Evolutionary conservation across 2,329 filamentous ascomycete genomes (phyloP), one percentile per base, ranked within the genome.

Genomic region (Xylariaceae sp.): DNA sequence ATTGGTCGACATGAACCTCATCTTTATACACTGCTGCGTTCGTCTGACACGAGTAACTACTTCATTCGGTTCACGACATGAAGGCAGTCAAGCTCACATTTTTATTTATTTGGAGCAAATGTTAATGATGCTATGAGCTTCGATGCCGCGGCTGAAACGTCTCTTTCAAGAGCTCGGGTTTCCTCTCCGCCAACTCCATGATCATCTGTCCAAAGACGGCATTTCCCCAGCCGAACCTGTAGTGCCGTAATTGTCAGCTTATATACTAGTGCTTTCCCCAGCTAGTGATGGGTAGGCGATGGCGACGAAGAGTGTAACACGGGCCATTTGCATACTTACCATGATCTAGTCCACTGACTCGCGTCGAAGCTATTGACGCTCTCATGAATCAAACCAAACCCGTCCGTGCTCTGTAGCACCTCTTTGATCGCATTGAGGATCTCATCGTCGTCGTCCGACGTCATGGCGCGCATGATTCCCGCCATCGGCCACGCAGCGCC

Each of bases 151-250:
- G 64, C 55, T 77, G 74, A 50, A 73, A 77, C 35, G 69, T 74
- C 50, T 66, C 58, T 41, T 67, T 61, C 18, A 77, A 55, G 3
- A 77, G 58, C 4, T 85, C 74, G 5, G 88, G 89, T 67, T 88
- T 89, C 68, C 89, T 77, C 56, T 80, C 77, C n/a, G 85, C 84
- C 50, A 94, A 68, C 72, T 92, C 88, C 49, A 94, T 72, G 23
- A 95, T 83, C 55, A 89, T 88, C 74, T 93, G 87, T n/a, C 89
- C 88, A 69, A 92, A 93, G 16, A 95, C 82, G 0, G 88, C 90
- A 67, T 94, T 94, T n/a, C 89, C 90, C 91, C 91, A 94, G 1
- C 89, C 88, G 67, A 95, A 94, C 88, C 88, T 91, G 55, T n/a
- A 16, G 45, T 16, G 9, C 5, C 6, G 76, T 6, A 2, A n/a